These are phyloP conservation scores for Cladosporium velox DNA, from an alignment of 2,329 filamentous ascomycete genomes.

Conservation along the genomic window DNA sequence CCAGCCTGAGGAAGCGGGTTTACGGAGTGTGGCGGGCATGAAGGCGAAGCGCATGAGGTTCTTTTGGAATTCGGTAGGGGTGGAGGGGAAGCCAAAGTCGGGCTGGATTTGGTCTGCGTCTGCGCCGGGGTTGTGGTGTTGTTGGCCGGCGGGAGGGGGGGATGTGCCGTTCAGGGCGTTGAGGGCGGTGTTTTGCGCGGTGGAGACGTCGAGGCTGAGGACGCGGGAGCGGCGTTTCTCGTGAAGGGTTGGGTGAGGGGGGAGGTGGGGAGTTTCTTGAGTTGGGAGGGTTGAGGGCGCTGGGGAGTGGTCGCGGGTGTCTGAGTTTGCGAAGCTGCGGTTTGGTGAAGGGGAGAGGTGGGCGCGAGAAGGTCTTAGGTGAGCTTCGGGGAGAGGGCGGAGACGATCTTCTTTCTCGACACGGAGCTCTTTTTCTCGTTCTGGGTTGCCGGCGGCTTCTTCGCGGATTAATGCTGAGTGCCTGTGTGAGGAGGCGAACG, in stretches of 20 bases:
- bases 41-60: constrained; percentile 89
- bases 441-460: constrained; percentile 75
- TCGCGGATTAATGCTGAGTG: constrained; percentile 81
- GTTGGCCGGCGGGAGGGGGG: constrained; percentile 19
- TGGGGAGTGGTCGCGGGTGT: constrained; percentile 20
- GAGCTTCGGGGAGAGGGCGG: constrained; percentile 70
- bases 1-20: constrained; percentile 69
- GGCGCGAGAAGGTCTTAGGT: constrained; percentile 37
- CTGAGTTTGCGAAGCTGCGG: constrained; percentile 50
- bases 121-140: constrained; percentile 24
- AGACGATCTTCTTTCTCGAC: constrained; percentile 83
- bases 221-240: constrained; percentile 45
- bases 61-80: constrained; percentile 85
- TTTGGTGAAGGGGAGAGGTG: constrained; percentile 30
- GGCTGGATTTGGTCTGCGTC: constrained; percentile 29
- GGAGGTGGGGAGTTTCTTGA: constrained; percentile 34
- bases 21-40: constrained; percentile 53
- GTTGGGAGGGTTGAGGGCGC: constrained; percentile 18
- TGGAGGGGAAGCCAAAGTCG: constrained; percentile 72
- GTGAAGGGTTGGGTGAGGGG: constrained; percentile 39
- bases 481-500: constrained; percentile 53
- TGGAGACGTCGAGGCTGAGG: constrained; percentile 33
- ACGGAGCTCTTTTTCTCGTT: constrained; percentile 77
- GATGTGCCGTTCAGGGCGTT: constrained; percentile 19
- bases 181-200: constrained; percentile 42